These are phyloP conservation scores for Diplodia sapinea DNA, from an alignment of 2,329 filamentous ascomycete species.

Conservation along the genomic window DNA sequence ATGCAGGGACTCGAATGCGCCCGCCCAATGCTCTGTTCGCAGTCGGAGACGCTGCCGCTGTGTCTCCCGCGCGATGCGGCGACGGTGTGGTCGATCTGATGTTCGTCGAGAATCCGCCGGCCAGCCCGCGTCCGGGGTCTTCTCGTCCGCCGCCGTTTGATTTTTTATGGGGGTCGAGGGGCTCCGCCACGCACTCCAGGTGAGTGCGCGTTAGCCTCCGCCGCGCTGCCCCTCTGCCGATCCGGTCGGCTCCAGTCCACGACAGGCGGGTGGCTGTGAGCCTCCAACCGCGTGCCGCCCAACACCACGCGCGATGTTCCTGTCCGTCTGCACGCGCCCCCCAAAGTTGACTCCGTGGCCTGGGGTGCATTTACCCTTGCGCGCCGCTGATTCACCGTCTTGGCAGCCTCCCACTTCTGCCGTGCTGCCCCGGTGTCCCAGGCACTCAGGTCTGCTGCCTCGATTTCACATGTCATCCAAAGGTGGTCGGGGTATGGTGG, in stretches of 20 bases:
- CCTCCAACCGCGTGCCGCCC: slow-evolving; percentile 3
- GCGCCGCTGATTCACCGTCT: slow-evolving; percentile 15
- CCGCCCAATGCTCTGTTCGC: not conserved
- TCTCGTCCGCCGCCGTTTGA: slow-evolving; percentile 27
- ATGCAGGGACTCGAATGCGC: slow-evolving; percentile 20
- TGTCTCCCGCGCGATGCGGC: slow-evolving; percentile 2
- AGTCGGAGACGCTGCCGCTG: slow-evolving; percentile 2
- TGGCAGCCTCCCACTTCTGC: slow-evolving; percentile 5
- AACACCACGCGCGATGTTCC: slow-evolving; percentile 24
- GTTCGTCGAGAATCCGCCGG: slow-evolving; percentile 22
- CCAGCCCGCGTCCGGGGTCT: slow-evolving; percentile 4
- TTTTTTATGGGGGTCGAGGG: slow-evolving; percentile 29
- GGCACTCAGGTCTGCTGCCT: slow-evolving; percentile 5
- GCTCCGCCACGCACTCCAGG: slow-evolving; percentile 23
- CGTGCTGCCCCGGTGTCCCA: slow-evolving; percentile 11
- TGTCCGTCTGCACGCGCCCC: slow-evolving; percentile 6
- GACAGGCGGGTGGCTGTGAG: slow-evolving; percentile 5
- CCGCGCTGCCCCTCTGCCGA: slow-evolving; percentile 29
- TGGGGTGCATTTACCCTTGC: slow-evolving; percentile 26
- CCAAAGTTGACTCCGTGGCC: slow-evolving; percentile 15
- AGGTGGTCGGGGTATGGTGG: not conserved
- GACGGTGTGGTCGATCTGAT: slow-evolving; percentile 10
- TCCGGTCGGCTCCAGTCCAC: slow-evolving; percentile 18
- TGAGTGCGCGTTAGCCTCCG: slow-evolving; percentile 14
- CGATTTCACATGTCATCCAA: slow-evolving; percentile 17